These are phyloP conservation scores for Rhizoctonia solani DNA, from an alignment of 1,284 basidiomycete species.

Conservation along the genomic window DNA sequence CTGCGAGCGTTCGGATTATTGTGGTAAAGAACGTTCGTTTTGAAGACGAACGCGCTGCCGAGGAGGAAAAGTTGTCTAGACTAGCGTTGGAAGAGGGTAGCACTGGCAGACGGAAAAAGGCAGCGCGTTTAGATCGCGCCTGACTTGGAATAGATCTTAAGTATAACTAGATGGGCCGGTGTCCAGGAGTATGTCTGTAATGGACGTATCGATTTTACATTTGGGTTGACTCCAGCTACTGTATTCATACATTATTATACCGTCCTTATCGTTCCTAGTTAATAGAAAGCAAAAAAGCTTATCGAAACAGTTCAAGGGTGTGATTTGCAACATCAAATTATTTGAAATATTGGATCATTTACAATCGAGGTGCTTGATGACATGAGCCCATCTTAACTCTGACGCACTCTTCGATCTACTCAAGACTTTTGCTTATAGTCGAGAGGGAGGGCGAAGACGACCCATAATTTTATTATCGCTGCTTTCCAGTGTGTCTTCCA, in stretches of 20 bases:
- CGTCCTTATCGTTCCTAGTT: too few relatives aligned
- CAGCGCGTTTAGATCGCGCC: not conserved
- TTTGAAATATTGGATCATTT: not conserved
- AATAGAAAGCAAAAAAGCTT: too few relatives aligned
- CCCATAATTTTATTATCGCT: not conserved
- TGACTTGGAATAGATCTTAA: not conserved
- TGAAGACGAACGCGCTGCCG: conserved; percentile 30
- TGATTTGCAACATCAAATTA: too few relatives aligned
- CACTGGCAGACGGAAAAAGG: not conserved
- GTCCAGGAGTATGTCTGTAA: not conserved
- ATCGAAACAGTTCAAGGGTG: too few relatives aligned
- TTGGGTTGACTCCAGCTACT: not conserved
- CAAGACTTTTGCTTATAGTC: not conserved
- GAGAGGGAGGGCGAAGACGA: not conserved
- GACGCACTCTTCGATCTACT: not conserved
- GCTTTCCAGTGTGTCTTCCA: not conserved
- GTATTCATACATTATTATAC: not conserved
- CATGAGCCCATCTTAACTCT: not conserved
- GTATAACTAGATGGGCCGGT: not conserved
- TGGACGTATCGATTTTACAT: not conserved
- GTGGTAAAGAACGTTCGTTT: conserved; percentile 32
- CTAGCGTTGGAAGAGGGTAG: conserved; percentile 15
- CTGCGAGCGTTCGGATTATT: conserved; percentile 1
- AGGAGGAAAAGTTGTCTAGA: conserved; percentile 12
- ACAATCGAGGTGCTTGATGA: not conserved